These are phyloP conservation scores for Poa pratensis DNA, from an alignment of 176 grass and related monocot species.

Conservation along the genomic window DNA sequence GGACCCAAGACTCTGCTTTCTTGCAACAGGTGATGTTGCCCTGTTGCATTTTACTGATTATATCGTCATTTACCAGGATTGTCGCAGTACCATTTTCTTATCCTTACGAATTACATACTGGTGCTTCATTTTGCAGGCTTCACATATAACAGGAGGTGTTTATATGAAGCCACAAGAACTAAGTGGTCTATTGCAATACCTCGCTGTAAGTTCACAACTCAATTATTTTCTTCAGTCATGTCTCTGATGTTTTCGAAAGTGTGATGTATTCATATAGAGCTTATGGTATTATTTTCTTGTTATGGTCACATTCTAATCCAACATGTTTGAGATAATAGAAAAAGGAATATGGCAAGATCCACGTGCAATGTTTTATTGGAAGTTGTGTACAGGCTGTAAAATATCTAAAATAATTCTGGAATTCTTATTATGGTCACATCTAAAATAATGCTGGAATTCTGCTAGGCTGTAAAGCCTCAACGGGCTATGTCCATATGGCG, in stretches of 20 bases:
- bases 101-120: constrained; percentile 28
- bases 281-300: not conserved
- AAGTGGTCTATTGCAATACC: constrained; percentile 88
- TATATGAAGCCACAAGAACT: constrained; percentile 93
- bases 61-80: not conserved
- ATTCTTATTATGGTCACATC: not conserved
- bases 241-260: not conserved
- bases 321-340: constrained; percentile 21
- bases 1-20: constrained; percentile 91
- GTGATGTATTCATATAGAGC: constrained; percentile 21
- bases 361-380: not conserved
- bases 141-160: constrained; percentile 91
- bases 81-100: constrained; percentile 1
- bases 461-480: not conserved
- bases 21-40: constrained; percentile 69
- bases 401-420: not conserved
- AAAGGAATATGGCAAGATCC: not conserved
- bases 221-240: not conserved
- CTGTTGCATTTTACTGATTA: constrained; percentile 9
- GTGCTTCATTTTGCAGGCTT: constrained; percentile 66
- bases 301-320: not conserved
- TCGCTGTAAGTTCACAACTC: constrained; percentile 62
- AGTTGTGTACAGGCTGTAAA: not conserved
- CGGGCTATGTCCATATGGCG: not conserved
- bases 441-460: not conserved